Base-by-base conservation (phyloP, 805 yeast species). In the Tetrapisispora taiwanensis region DNA sequence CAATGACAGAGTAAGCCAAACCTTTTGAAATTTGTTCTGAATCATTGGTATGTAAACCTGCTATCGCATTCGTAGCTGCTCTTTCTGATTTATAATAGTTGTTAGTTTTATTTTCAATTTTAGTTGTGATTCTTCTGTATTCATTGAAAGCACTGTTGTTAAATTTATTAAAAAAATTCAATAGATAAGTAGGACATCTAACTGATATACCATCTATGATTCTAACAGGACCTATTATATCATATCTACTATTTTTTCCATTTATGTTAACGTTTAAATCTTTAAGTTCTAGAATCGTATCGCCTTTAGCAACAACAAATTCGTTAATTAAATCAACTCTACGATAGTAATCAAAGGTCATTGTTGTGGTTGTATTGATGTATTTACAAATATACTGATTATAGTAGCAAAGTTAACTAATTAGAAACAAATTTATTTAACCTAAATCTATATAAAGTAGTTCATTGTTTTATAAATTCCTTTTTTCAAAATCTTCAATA, bases 11-110 rank as follows among this genome's bases (percentile, higher is more conserved):
- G 51, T 77, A 79, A 3, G 77, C 56, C 3, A 78, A 55, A 48
- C 79, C 80, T 2, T 84, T 84, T 37, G 76, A 60, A 41, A 79
- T 63, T 44, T 69, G 75, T 56, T 79, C 86, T 40, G 65, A 63
- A 50, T 70, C 75, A 52, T 74, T 75, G 3, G 58, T 55, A 56
- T 76, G 84, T 46, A 79, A 64, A 15, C 67, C 64, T 27, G 78
- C 67, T 13, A 78, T 59, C n/a, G 79, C 74, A 19, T 64, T 54
- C 3, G 80, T 70, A 20, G 79, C 69, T 42, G 67, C 60, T 51
- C 75, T 67, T 58, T 80, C 86, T 2, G 70, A 66, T 26, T 63
- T 57, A 53, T 72, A 69, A 48, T 72, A 73, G 17, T 63, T 61
- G 31, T 63, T 54, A 30, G 77, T 72, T 5, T 69, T 68, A 17